Conservation (phyloP, 176 grass and related monocot species). For the Cymbopogon citratus region DNA sequence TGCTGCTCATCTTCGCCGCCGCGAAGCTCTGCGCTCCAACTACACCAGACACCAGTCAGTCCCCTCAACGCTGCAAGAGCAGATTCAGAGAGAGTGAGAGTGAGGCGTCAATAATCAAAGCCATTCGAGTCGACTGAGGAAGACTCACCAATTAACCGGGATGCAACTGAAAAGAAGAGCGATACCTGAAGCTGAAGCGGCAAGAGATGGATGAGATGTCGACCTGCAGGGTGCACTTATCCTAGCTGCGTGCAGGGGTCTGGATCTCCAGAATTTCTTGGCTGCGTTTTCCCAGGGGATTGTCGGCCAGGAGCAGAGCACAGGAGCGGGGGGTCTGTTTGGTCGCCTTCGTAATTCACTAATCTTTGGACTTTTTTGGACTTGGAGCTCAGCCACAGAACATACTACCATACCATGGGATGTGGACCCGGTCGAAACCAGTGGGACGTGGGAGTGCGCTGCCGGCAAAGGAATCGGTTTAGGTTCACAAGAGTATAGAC, state of each 20-base stretch:
- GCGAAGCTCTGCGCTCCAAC: too few species aligned
- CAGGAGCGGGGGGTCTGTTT: not conserved
- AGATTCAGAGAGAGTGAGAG: too few species aligned
- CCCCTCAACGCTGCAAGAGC: too few species aligned
- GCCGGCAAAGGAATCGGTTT: not conserved
- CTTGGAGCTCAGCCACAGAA: not conserved
- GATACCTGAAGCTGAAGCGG: not conserved
- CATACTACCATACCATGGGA: too few species aligned
- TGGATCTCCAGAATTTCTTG: constrained; percentile 1
- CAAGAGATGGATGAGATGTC: not conserved
- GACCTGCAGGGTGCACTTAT: not conserved
- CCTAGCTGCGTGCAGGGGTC: not conserved
- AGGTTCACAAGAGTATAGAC: not conserved
- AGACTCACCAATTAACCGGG: not conserved
- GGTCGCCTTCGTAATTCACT: not conserved
- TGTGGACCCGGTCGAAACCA: not conserved
- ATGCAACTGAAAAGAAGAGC: not conserved
- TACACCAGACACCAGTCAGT: too few species aligned
- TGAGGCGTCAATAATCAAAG: too few species aligned
- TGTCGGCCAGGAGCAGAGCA: not conserved
- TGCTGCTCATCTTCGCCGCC: too few species aligned
- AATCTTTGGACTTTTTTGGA: not conserved
- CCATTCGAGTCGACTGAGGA: not conserved
- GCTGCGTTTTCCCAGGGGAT: not conserved
- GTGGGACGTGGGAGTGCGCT: not conserved